Conservation (phyloP, 345 rosid genomes). For the Corchorus olitorius region DNA sequence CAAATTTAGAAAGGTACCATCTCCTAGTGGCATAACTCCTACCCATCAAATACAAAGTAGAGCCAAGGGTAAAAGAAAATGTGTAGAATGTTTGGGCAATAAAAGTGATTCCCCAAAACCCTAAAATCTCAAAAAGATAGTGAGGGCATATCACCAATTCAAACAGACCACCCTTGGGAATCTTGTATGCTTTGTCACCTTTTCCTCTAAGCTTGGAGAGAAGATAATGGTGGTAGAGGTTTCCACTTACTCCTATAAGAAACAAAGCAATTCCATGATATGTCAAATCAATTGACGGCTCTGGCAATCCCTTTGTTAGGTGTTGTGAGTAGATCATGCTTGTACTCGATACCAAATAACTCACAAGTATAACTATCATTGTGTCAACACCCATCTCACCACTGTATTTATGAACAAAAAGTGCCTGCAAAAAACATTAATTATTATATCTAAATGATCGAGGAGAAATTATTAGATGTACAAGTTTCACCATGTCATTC, state of each 20-base stretch:
- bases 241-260: constrained; percentile 59
- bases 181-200: constrained; percentile 54
- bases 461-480: too few species aligned
- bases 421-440: constrained; percentile 33
- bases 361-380: constrained; percentile 27
- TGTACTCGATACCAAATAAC: constrained; percentile 43
- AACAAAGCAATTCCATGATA: too few species aligned
- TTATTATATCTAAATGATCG: too few species aligned
- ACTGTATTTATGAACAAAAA: constrained; percentile 65
- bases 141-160: constrained; percentile 68
- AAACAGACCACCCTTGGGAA: constrained; percentile 71
- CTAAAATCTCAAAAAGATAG: constrained; percentile 70
- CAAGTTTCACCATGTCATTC: too few species aligned
- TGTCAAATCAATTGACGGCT: too few species aligned
- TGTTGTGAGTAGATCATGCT: constrained; percentile 56
- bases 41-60: constrained; percentile 50
- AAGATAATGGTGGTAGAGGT: constrained; percentile 74
- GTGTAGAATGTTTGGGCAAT: constrained; percentile 62
- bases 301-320: too few species aligned
- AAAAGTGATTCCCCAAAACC: constrained; percentile 51
- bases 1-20: constrained; percentile 76
- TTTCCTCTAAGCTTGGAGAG: constrained; percentile 56
- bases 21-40: constrained; percentile 65
- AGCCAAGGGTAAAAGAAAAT: constrained; percentile 36
- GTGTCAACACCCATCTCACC: constrained; percentile 47